Conservation (phyloP, 2,329 filamentous ascomycete genomes). For the Stromatinia cepivora region DNA sequence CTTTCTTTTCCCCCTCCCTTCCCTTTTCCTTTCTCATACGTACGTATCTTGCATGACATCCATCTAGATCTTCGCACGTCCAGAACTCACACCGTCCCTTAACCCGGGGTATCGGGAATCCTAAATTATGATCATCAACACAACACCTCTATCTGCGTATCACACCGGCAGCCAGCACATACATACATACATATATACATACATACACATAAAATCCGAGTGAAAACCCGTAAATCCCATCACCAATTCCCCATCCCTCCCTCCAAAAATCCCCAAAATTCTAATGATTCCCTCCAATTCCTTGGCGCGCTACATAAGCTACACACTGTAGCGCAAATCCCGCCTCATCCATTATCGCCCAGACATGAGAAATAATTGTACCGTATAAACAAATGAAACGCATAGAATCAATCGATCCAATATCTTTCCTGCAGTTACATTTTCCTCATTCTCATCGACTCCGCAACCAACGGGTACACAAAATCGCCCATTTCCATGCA, state of each 20-base stretch:
- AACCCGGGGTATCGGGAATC: background rate
- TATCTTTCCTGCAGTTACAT: slow-evolving; percentile 8
- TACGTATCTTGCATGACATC: background rate
- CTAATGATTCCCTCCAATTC: too few species aligned
- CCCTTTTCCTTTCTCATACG: background rate
- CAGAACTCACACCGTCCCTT: background rate
- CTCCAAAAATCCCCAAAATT: background rate
- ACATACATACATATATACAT: slow-evolving; percentile 7
- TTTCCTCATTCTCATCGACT: background rate
- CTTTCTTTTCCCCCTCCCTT: background rate
- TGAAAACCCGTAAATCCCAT: background rate
- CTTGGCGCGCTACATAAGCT: background rate
- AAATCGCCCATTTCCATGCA: background rate
- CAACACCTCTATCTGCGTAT: slow-evolving; percentile 4
- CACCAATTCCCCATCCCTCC: background rate
- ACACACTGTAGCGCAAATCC: background rate
- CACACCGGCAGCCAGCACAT: slow-evolving; percentile 12
- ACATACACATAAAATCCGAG: background rate
- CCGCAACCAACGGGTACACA: slow-evolving; percentile 4
- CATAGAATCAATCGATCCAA: background rate
- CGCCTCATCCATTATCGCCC: slow-evolving; percentile 4
- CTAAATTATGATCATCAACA: background rate
- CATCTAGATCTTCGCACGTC: background rate
- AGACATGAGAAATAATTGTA: too few species aligned
- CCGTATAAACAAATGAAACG: background rate